phyloP scores from a whole-genome alignment of 1,284 basidiomycete genomes.

The Tremellales sp. region DNA sequence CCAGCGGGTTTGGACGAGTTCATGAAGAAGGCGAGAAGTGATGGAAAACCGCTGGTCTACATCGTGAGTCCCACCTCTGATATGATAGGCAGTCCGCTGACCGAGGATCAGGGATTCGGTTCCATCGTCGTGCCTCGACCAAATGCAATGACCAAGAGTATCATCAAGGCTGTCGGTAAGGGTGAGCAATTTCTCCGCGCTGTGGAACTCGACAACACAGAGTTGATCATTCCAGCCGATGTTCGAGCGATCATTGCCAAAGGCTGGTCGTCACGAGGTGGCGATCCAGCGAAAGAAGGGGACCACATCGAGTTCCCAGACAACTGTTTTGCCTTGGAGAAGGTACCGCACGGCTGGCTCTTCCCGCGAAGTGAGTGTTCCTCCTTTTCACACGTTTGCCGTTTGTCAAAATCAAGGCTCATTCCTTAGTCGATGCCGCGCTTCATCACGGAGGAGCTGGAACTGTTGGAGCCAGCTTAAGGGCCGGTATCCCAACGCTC shows the following conservation, averaged over 20 bases:
- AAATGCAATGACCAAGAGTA: constrained; percentile 58
- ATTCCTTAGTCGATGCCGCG: constrained; percentile 47
- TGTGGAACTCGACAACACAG: neutral
- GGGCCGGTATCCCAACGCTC: constrained; percentile 69
- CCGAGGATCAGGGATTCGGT: constrained; percentile 53
- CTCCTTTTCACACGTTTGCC: neutral
- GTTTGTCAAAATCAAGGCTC: constrained; percentile 4
- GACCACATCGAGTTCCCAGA: constrained; percentile 50
- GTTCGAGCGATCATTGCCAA: constrained; percentile 71
- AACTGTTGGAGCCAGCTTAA: constrained; percentile 63
- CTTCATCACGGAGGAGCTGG: constrained; percentile 70
- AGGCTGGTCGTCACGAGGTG: constrained; percentile 66
- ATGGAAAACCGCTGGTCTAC: constrained; percentile 65
- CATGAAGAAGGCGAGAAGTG: constrained; percentile 57
- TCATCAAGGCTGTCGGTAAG: constrained; percentile 63
- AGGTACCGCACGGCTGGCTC: constrained; percentile 76
- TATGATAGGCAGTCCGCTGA: neutral
- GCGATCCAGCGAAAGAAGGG: constrained; percentile 40
- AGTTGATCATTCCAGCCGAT: constrained; percentile 47
- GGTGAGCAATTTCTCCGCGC: constrained; percentile 45
- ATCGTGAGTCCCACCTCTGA: constrained; percentile 51
- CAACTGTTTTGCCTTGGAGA: constrained; percentile 53
- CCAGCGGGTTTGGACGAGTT: constrained; percentile 56
- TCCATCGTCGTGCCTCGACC: constrained; percentile 70
- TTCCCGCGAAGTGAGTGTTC: constrained; percentile 62